phyloP scores from a whole-genome alignment of 805 yeast genomes.

The Yarrowia keelungensis region DNA sequence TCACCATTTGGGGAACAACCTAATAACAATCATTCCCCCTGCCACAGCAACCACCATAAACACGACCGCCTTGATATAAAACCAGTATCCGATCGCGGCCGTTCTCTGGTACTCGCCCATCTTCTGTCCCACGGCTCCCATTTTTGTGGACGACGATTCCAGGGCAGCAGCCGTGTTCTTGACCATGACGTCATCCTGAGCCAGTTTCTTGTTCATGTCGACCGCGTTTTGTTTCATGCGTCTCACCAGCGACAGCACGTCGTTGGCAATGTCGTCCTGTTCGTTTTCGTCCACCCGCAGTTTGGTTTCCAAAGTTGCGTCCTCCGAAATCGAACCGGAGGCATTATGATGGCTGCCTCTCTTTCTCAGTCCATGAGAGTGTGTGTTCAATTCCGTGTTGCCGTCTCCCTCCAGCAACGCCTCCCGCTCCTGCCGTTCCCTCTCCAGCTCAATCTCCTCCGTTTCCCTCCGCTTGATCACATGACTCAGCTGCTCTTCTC shows the following conservation, averaged over 20 bases:
- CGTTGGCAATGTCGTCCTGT: conserved; percentile 59
- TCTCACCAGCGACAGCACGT: conserved; percentile 58
- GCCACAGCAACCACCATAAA: conserved; percentile 50
- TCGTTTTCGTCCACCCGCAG: conserved; percentile 46
- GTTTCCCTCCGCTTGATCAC: background rate
- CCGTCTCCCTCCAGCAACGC: conserved; percentile 18
- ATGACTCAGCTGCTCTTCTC: conserved; percentile 13
- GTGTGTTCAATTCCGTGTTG: background rate
- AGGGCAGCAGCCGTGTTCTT: conserved; percentile 50
- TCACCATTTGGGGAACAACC: conserved; percentile 47
- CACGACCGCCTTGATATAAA: conserved; percentile 50
- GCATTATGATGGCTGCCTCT: background rate
- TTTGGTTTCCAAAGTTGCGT: conserved; percentile 42
- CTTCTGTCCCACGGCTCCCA: conserved; percentile 50
- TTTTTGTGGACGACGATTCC: conserved; percentile 48
- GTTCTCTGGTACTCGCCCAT: conserved; percentile 49
- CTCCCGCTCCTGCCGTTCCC: conserved; percentile 28
- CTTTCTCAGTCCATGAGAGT: conserved; percentile 2
- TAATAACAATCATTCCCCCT: conserved; percentile 50
- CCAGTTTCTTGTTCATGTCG: conserved; percentile 53
- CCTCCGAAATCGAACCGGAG: background rate
- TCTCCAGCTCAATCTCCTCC: conserved; percentile 21
- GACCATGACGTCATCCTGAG: conserved; percentile 50
- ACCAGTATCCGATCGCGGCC: conserved; percentile 53
- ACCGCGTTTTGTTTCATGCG: conserved; percentile 58